Percentiles rank a stretch among this genome's conserved stretches.
Conservation (phyloP, 805 yeast genomes). For the Candida broadrunensis region DNA sequence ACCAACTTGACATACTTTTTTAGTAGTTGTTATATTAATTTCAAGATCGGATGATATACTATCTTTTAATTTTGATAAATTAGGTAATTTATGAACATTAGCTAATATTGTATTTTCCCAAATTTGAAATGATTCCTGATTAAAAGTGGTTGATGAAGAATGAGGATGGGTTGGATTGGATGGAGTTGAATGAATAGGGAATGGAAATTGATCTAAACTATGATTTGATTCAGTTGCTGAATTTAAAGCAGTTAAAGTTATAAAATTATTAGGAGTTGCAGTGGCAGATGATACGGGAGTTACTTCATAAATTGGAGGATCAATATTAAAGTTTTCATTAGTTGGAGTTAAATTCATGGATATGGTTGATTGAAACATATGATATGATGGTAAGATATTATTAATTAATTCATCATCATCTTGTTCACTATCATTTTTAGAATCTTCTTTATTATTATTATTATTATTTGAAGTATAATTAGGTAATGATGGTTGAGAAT, state of each 20-base stretch:
- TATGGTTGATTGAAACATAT: slow-evolving; percentile 42
- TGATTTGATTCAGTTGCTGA: slow-evolving; percentile 2
- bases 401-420: slow-evolving; percentile 20
- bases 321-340: slow-evolving; percentile 36
- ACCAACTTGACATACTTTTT: slow-evolving; percentile 39
- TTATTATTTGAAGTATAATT: slow-evolving; percentile 2
- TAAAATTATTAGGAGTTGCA: slow-evolving; percentile 4
- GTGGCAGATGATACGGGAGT: slow-evolving; percentile 17
- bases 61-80: slow-evolving; percentile 26
- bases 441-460: too few relatives aligned
- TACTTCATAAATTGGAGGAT: slow-evolving; percentile 38
- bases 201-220: slow-evolving; percentile 11
- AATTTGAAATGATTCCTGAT: slow-evolving; percentile 24
- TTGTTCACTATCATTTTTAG: too few relatives aligned
- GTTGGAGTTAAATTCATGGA: slow-evolving; percentile 33
- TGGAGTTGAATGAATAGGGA: slow-evolving; percentile 12
- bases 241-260: slow-evolving; percentile 10
- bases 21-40: slow-evolving; percentile 33
- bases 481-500: background rate
- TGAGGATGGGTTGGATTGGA: slow-evolving; percentile 1
- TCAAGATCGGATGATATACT: slow-evolving; percentile 28
- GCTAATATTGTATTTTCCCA: slow-evolving; percentile 44
- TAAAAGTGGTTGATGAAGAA: slow-evolving; percentile 8
- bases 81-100: slow-evolving; percentile 37
- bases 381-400: slow-evolving; percentile 43